Percentiles rank a stretch among this genome's conserved stretches.
phyloP scores from a whole-genome alignment of 2,329 filamentous ascomycete species.

The Reticulascus tulasneorum region DNA sequence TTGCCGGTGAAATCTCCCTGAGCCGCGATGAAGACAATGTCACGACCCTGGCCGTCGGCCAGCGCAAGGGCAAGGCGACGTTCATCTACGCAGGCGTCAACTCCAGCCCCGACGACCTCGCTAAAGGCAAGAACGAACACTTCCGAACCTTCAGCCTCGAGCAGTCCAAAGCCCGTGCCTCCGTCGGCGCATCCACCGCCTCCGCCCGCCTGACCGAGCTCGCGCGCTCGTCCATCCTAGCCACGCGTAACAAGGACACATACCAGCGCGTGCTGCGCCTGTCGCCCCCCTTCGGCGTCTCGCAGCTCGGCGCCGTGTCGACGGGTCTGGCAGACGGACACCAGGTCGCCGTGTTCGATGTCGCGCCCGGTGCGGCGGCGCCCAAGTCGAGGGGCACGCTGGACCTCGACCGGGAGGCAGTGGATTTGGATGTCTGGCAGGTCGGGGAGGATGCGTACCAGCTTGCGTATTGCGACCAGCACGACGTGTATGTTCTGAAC shows the following conservation, averaged over 20 bases:
- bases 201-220: slow-evolving; percentile 44
- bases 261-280: slow-evolving; percentile 60
- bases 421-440: slow-evolving; percentile 68
- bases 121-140: slow-evolving; percentile 77
- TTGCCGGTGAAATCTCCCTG: slow-evolving; percentile 70
- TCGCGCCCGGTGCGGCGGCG: slow-evolving; percentile 49
- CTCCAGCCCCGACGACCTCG: slow-evolving; percentile 67
- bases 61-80: slow-evolving; percentile 36
- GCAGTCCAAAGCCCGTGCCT: slow-evolving; percentile 30
- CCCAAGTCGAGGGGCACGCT: slow-evolving; percentile 46
- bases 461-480: slow-evolving; percentile 74
- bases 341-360: slow-evolving; percentile 78
- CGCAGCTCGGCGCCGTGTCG: slow-evolving; percentile 71
- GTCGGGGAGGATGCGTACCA: slow-evolving; percentile 60
- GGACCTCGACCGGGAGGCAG: slow-evolving; percentile 53
- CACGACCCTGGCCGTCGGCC: slow-evolving; percentile 72
- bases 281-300: slow-evolving; percentile 37
- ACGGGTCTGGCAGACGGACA: slow-evolving; percentile 72
- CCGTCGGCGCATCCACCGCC: slow-evolving; percentile 22
- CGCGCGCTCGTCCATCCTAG: slow-evolving; percentile 50
- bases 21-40: slow-evolving; percentile 86
- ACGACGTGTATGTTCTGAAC: slow-evolving; percentile 67
- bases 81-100: slow-evolving; percentile 77
- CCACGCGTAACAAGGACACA: slow-evolving; percentile 44
- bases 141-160: slow-evolving; percentile 69